phyloP scores from a whole-genome alignment of 306 rosid genomes.

The Inga laurina region DNA sequence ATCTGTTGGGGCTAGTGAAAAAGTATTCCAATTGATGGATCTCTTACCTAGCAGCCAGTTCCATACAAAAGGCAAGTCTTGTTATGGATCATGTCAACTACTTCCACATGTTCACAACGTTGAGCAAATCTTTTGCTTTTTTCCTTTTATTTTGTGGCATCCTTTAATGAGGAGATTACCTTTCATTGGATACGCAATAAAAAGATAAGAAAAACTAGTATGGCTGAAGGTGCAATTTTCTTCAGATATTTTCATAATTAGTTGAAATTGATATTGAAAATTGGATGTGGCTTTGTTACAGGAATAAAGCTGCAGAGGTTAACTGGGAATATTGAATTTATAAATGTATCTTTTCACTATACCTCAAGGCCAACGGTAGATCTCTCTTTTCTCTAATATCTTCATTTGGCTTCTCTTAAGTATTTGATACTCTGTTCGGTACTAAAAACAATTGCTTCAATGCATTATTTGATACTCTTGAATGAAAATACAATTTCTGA shows the following conservation, averaged over 20 bases:
- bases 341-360: constrained; percentile 77
- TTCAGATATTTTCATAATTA: background rate
- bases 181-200: constrained; percentile 12
- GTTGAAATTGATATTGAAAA: constrained; percentile 21
- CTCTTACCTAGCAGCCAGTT: constrained; percentile 85
- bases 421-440: constrained; percentile 3
- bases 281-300: constrained; percentile 41
- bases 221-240: constrained; percentile 19
- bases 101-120: constrained; percentile 24
- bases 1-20: constrained; percentile 97
- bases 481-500: constrained; percentile 19
- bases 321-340: constrained; percentile 70
- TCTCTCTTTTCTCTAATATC: constrained; percentile 36
- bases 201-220: background rate
- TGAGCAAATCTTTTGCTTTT: constrained; percentile 23
- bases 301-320: constrained; percentile 69
- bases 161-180: background rate
- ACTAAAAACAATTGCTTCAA: background rate
- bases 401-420: constrained; percentile 8
- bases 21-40: constrained; percentile 93
- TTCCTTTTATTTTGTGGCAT: constrained; percentile 24
- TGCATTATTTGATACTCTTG: background rate
- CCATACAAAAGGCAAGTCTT: constrained; percentile 63
- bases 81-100: constrained; percentile 22
- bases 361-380: constrained; percentile 79